Base-by-base conservation (phyloP, 2,329 filamentous ascomycete genomes). In the Arachnopeziza araneosa region DNA sequence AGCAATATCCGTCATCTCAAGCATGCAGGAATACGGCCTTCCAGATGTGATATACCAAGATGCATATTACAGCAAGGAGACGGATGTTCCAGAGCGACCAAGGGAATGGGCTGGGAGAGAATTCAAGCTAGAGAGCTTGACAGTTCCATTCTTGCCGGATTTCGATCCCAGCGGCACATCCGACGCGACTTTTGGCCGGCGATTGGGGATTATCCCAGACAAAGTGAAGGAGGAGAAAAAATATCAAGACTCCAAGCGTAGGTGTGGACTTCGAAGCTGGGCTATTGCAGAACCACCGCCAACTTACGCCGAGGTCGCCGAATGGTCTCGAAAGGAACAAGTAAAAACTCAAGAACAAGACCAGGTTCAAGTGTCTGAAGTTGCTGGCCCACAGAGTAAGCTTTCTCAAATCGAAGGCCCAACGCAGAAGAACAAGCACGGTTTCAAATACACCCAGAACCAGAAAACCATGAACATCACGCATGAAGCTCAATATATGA, bases 401-500 rank as follows among this genome's bases (percentile, higher is more conserved):
- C 73, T 92, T 6, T 96, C 92, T 0, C 93, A 98, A 70, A 93
- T 98, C 57, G 90, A 96, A 55, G 91, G 89, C 0, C 86, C 92
- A 0, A 97, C 93, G 0, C 93, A 93, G 56, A 89, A 83, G 71
- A 90, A 91, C 68, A 87, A 84, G 62, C 81, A 93, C 71, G 91
- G 89, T 0, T 93, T 93, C 78, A 95, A 93, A 71, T 96, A 90
- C 72, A 91, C 89, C 0, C 91, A 93, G 66, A 90, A 87, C 70
- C 81, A 83, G 63, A 84, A 86, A 66, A 87, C 87, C 1, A 89
- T 87, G 0, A 91, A 86, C 66, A 86, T 96, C 21, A 84, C 91
- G 69, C 90, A 93, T 66, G 91, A 96, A 72, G 86, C 85, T 2
- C 90, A 95, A 67, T 96, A 96, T 72, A 98, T 99, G 95, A 96